Percentiles rank a stretch among this genome's conserved stretches.
phyloP scores from a whole-genome alignment of 2,329 filamentous ascomycete species.

The Aureobasidium namibiae region DNA sequence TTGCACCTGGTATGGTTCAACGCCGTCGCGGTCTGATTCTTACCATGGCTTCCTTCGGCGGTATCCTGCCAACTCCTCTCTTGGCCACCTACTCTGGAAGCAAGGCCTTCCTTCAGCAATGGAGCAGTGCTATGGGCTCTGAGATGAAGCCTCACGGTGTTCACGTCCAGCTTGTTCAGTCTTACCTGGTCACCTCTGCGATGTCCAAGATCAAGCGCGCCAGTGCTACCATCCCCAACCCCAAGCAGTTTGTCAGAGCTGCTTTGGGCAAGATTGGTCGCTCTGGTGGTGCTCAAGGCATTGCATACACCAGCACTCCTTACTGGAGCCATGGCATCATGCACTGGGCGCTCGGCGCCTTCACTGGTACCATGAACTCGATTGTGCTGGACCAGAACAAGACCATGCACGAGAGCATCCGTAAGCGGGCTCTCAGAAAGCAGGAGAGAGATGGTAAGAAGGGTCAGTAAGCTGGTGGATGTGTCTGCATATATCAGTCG shows the following conservation, averaged over 20 bases:
- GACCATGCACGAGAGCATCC: conserved; percentile 73
- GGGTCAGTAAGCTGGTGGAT: conserved; percentile 19
- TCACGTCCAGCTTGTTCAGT: conserved; percentile 83
- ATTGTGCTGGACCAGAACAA: conserved; percentile 54
- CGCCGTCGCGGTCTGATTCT: conserved; percentile 83
- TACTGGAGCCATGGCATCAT: conserved; percentile 89
- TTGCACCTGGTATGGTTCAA: conserved; percentile 76
- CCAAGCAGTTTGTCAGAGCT: conserved; percentile 71
- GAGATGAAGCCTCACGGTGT: conserved; percentile 77
- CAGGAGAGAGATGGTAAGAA: conserved; percentile 75
- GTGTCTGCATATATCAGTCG: neutral
- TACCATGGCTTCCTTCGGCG: conserved; percentile 95
- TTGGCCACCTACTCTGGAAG: conserved; percentile 94
- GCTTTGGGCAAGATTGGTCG: conserved; percentile 73
- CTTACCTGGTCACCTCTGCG: conserved; percentile 86
- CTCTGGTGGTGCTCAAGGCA: conserved; percentile 66
- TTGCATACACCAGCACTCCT: conserved; percentile 78
- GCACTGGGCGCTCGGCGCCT: conserved; percentile 66
- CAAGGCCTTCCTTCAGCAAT: conserved; percentile 97
- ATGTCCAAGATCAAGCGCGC: conserved; percentile 93
- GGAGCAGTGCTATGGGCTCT: conserved; percentile 76
- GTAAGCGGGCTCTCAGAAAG: conserved; percentile 74
- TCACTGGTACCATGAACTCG: conserved; percentile 50
- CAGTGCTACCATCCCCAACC: conserved; percentile 69
- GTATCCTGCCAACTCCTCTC: conserved; percentile 82